These are phyloP conservation scores for Annulohypoxylon bovei DNA, from an alignment of 495 filamentous ascomycete species.

Conservation along the genomic window DNA sequence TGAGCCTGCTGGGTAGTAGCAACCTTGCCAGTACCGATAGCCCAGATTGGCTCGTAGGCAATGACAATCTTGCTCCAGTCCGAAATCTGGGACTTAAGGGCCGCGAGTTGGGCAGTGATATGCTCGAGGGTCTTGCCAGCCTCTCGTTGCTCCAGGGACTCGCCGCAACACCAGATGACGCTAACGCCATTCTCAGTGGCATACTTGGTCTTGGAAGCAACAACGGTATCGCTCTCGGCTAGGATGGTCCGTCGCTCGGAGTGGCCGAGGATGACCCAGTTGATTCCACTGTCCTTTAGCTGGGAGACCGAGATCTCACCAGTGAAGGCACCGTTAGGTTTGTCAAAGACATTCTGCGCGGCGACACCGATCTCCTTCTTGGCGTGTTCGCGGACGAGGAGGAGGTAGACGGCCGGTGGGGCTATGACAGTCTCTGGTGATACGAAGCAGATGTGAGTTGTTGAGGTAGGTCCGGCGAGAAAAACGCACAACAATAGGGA, in stretches of 20 bases:
- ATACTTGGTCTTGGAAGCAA: slow-evolving; percentile 91
- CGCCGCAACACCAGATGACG: slow-evolving; percentile 96
- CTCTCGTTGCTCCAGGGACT: slow-evolving; percentile 93
- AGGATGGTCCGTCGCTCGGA: slow-evolving; percentile 90
- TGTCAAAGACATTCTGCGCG: slow-evolving; percentile 96
- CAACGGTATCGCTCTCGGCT: slow-evolving; percentile 83
- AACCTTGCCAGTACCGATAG: slow-evolving; percentile 98
- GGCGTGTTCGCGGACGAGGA: slow-evolving; percentile 79
- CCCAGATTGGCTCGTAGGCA: slow-evolving; percentile 99
- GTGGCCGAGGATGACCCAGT: slow-evolving; percentile 93
- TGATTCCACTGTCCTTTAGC: slow-evolving; percentile 84
- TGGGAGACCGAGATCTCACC: slow-evolving; percentile 94
- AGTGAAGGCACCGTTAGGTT: slow-evolving; percentile 95
- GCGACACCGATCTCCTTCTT: slow-evolving; percentile 74
- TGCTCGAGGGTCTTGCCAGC: slow-evolving; percentile 87
- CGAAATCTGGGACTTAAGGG: slow-evolving; percentile 71
- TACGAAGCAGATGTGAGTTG: background rate
- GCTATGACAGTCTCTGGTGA: slow-evolving; percentile 88
- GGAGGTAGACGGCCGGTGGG: slow-evolving; percentile 89
- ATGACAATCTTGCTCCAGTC: slow-evolving; percentile 96
- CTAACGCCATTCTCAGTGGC: slow-evolving; percentile 85
- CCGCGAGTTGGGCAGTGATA: slow-evolving; percentile 79
- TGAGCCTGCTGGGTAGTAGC: slow-evolving; percentile 93
- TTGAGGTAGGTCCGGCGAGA: background rate
- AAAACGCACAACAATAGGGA: background rate